Evolutionary conservation across 208 protist species (phyloP), one percentile per base, ranked within the genome.

Genomic region (Acanthamoeba triangularis): DNA sequence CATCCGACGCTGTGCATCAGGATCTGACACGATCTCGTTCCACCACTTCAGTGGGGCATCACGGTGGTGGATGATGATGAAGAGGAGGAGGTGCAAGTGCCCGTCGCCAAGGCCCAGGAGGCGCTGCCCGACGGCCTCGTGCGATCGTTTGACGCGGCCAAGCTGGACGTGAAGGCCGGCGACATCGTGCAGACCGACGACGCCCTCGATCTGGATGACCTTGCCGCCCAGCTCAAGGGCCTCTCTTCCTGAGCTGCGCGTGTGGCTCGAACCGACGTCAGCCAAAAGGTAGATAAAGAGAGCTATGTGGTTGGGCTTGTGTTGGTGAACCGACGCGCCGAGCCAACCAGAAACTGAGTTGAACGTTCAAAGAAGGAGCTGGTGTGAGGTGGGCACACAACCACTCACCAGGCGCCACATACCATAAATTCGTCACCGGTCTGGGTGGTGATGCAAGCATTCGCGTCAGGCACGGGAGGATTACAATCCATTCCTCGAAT

Each of bases 101-200:
- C 82, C 8, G 28, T 13, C 23, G 35, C 30, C 16, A 90, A 69
- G n/a, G 54, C 33, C 91, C 28, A 59, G 37, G 59, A 93, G n/a
- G 37, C n/a, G 14, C 44, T 52, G 37, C 67, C 67, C 25, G 49
- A 78, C 1, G 67, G 41, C 37, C 82, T 90, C 18, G 49, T 90
- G 49, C 82, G 54, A 69, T 90, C 59, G 59, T 90, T 90, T 11
- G 82, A 67, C 25, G 49, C 59, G 16, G 82, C 37, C 28, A 59
- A 93, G 16, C 13, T 93, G 44, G 37, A 93, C 35, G 59, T 76
- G 25, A 78, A 72, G 63, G 37, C 88, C 59, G 88, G 37, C 11
- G 88, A 93, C 67, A 78, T 76, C n/a, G 88, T 93, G 20, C 88
- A 93, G 37, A 93, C 67, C 28, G 88, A 93, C 67, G 67, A 93